Evolutionary conservation across 1,139 yeast species (phyloP).

Genomic region (Tardiomyces depauwii): DNA sequence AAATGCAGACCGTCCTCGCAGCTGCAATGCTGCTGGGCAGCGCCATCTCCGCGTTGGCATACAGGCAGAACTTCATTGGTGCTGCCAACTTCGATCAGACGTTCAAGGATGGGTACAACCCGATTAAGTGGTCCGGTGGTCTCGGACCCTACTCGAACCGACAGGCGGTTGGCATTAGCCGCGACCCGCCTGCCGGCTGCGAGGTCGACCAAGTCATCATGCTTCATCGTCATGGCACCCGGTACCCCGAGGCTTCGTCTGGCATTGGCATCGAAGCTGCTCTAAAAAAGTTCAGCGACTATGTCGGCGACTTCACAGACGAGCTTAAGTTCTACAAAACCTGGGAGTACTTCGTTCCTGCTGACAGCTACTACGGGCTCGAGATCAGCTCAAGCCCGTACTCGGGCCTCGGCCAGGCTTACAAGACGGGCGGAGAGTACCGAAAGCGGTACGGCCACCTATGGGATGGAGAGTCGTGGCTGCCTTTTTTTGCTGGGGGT

Average conservation of each 20-base stretch:
- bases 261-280: slow-evolving; percentile 11
- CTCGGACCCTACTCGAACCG: slow-evolving; percentile 34
- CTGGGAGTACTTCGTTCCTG: slow-evolving; percentile 17
- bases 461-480: slow-evolving; percentile 19
- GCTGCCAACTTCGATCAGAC: slow-evolving; percentile 19
- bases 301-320: slow-evolving; percentile 20
- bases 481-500: slow-evolving; percentile 26
- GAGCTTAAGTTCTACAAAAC: slow-evolving; percentile 27
- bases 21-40: slow-evolving; percentile 2
- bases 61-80: slow-evolving; percentile 1
- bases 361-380: not conserved
- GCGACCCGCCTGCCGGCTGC: slow-evolving; percentile 39
- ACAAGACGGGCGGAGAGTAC: slow-evolving; percentile 19
- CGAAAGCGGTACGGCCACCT: slow-evolving; percentile 25
- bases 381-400: slow-evolving; percentile 27
- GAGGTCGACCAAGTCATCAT: slow-evolving; percentile 54
- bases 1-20: slow-evolving; percentile 3
- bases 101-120: slow-evolving; percentile 21
- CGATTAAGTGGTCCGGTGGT: slow-evolving; percentile 31
- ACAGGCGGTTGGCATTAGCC: slow-evolving; percentile 33
- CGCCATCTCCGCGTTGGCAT: not conserved
- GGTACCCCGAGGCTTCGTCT: slow-evolving; percentile 37
- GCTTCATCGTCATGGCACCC: slow-evolving; percentile 59
- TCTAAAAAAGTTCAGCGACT: slow-evolving; percentile 13
- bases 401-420: slow-evolving; percentile 24